Evolutionary conservation across 2,329 filamentous ascomycete genomes (phyloP).

Genomic region (Amauroascus niger): DNA sequence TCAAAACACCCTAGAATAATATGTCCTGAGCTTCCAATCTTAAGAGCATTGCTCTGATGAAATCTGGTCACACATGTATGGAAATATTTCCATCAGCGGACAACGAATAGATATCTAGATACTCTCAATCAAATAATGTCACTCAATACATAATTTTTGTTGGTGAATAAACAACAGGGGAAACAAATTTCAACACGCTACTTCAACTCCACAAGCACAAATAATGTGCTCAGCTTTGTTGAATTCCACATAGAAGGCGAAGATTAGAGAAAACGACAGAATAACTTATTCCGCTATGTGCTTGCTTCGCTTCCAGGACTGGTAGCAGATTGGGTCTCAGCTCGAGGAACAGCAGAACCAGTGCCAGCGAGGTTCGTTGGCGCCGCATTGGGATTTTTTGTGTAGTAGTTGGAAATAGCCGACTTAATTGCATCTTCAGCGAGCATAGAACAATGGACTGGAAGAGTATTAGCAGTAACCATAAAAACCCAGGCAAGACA

Average conservation of each 20-base stretch:
- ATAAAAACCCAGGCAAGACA: background rate
- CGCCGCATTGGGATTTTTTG: slow-evolving; percentile 71
- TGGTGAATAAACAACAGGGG: background rate
- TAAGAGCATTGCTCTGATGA: no score
- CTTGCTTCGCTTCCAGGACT: slow-evolving; percentile 1
- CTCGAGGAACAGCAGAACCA: slow-evolving; percentile 56
- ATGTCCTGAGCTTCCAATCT: no score
- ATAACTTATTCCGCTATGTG: background rate
- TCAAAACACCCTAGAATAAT: no score
- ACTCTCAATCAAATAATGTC: background rate
- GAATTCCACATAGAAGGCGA: background rate
- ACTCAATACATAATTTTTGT: background rate
- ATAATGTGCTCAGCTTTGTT: no score
- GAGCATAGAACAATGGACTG: slow-evolving; percentile 85
- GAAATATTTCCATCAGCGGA: background rate
- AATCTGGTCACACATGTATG: background rate
- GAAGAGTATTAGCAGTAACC: slow-evolving; percentile 2
- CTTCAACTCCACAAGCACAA: no score
- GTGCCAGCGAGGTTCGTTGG: slow-evolving; percentile 69
- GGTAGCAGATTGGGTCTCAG: slow-evolving; percentile 41
- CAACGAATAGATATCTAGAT: background rate
- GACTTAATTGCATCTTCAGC: slow-evolving; percentile 90
- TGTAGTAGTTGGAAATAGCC: slow-evolving; percentile 82
- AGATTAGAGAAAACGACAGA: background rate
- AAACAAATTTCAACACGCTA: background rate